These are phyloP conservation scores for Talaromyces trachyspermus DNA, from an alignment of 495 filamentous ascomycete genomes.

Conservation along the genomic window DNA sequence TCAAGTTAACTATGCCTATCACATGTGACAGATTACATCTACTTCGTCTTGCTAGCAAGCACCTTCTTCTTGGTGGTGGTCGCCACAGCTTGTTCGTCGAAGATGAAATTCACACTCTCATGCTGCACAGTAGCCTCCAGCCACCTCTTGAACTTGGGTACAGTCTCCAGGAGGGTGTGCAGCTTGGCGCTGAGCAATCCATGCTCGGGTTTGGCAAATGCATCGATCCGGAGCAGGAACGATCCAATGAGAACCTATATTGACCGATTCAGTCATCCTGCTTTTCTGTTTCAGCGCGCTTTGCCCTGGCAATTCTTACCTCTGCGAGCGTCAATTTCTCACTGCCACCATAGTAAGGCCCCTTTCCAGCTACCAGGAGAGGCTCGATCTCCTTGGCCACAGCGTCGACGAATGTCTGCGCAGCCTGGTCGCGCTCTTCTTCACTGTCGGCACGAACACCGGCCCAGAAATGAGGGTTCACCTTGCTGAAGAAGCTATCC, in stretches of 20 bases:
- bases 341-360: slow-evolving; percentile 76
- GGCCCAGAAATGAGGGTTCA: slow-evolving; percentile 37
- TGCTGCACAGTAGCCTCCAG: slow-evolving; percentile 51
- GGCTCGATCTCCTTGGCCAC: slow-evolving; percentile 72
- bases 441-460: slow-evolving; percentile 30
- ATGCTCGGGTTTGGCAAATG: slow-evolving; percentile 40
- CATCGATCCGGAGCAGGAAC: slow-evolving; percentile 54
- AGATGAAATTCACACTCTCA: slow-evolving; percentile 63
- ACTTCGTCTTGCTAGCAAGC: background rate
- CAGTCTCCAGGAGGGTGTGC: slow-evolving; percentile 37
- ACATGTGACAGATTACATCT: background rate
- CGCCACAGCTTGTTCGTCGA: slow-evolving; percentile 33
- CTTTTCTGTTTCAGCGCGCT: background rate
- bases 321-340: slow-evolving; percentile 69
- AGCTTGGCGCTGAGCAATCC: slow-evolving; percentile 45
- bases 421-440: slow-evolving; percentile 29
- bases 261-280: background rate
- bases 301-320: slow-evolving; percentile 35
- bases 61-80: slow-evolving; percentile 15
- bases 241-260: slow-evolving; percentile 56
- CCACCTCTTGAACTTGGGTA: slow-evolving; percentile 65
- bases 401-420: slow-evolving; percentile 34
- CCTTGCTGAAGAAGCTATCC: slow-evolving; percentile 64
- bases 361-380: slow-evolving; percentile 49
- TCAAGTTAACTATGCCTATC: background rate